Conservation (phyloP, 106 monocot genomes). For the Cymbidium sinense region DNA sequence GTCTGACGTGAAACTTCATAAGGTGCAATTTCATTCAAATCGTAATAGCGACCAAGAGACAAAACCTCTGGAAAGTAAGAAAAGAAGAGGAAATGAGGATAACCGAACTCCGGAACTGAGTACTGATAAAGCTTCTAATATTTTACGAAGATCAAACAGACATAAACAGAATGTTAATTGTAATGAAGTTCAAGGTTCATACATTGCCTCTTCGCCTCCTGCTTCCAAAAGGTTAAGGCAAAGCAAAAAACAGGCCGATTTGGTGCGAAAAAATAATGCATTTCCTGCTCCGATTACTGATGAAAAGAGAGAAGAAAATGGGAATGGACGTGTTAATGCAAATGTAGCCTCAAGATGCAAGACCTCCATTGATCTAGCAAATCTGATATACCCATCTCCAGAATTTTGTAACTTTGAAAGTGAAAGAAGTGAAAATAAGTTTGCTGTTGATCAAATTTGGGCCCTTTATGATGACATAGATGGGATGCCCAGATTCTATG, state of each 20-base stretch:
- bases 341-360: not conserved
- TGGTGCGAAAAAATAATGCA: not conserved
- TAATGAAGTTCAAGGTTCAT: slow-evolving; percentile 5
- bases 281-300: not conserved
- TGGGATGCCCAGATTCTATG: slow-evolving; percentile 73
- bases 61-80: slow-evolving; percentile 24
- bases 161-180: slow-evolving; percentile 14
- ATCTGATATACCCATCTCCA: slow-evolving; percentile 33
- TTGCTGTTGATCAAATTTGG: slow-evolving; percentile 54
- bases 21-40: slow-evolving; percentile 26
- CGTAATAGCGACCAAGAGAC: slow-evolving; percentile 10
- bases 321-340: not conserved
- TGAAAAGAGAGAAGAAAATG: not conserved
- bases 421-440: slow-evolving; percentile 21
- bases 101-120: slow-evolving; percentile 2
- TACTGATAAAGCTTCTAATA: not conserved
- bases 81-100: slow-evolving; percentile 30
- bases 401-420: slow-evolving; percentile 51
- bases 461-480: slow-evolving; percentile 59
- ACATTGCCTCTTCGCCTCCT: slow-evolving; percentile 6
- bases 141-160: slow-evolving; percentile 12
- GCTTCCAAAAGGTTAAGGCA: slow-evolving; percentile 12
- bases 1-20: slow-evolving; percentile 34
- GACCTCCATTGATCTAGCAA: not conserved
- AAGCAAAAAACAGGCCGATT: not conserved